A percentile compares a stretch with the other conserved stretches of the same genome.
Conservation (phyloP, 176 grass and related monocot genomes). For the Eremochloa ophiuroides region DNA sequence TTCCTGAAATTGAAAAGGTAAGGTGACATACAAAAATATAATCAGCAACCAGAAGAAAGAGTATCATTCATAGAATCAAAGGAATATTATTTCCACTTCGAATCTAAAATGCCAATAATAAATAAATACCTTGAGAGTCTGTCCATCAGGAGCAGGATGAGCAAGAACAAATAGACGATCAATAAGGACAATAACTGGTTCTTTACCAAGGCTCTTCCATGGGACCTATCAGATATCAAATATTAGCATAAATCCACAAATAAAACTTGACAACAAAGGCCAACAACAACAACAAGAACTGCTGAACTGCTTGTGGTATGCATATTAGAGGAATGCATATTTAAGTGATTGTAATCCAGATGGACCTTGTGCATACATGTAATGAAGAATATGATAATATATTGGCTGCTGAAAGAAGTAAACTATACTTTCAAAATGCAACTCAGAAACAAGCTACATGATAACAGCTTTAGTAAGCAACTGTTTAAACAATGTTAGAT, state of each 20-base stretch:
- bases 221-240: slow-evolving; percentile 73
- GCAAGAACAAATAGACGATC: slow-evolving; percentile 94
- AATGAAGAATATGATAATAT: slow-evolving; percentile 4
- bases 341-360: neutral
- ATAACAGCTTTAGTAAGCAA: neutral
- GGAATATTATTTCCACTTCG: slow-evolving; percentile 10
- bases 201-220: slow-evolving; percentile 96
- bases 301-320: neutral
- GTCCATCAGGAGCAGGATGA: slow-evolving; percentile 81
- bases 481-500: slow-evolving; percentile 1
- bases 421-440: neutral
- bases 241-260: slow-evolving; percentile 15
- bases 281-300: neutral
- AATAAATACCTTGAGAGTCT: slow-evolving; percentile 63
- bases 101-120: slow-evolving; percentile 17
- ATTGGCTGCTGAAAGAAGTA: neutral
- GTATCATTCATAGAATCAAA: slow-evolving; percentile 1
- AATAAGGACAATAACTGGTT: slow-evolving; percentile 91
- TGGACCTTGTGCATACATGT: neutral
- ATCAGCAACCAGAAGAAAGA: neutral
- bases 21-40: neutral
- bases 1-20: slow-evolving; percentile 53
- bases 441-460: slow-evolving; percentile 12
- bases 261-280: neutral
- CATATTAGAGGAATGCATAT: neutral